These are phyloP conservation scores for Noccaea bulbosa DNA, from an alignment of 345 rosid genomes.

Conservation along the genomic window DNA sequence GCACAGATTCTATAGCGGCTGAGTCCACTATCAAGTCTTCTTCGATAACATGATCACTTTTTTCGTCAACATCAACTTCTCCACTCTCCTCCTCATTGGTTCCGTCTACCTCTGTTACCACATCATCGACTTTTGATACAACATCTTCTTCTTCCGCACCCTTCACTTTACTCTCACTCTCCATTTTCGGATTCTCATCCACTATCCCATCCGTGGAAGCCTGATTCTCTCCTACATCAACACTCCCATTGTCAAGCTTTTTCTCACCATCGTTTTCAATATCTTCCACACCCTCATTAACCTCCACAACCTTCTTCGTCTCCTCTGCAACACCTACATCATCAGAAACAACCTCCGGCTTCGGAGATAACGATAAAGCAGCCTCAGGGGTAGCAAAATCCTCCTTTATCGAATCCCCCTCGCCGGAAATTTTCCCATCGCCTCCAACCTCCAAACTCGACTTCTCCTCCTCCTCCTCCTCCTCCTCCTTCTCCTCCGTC, in stretches of 20 bases:
- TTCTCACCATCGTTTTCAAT: constrained; percentile 31
- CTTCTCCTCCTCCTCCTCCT: constrained; percentile 20
- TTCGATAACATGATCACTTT: constrained; percentile 27
- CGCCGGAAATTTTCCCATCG: constrained; percentile 17
- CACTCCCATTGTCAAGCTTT: constrained; percentile 41
- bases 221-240: constrained; percentile 47
- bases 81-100: constrained; percentile 1
- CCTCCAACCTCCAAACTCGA: constrained; percentile 30
- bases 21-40: constrained; percentile 40
- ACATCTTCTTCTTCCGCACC: constrained; percentile 40
- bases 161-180: constrained; percentile 36
- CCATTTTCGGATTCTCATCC: constrained; percentile 17
- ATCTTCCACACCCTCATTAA: constrained; percentile 35
- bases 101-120: constrained; percentile 39
- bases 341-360: constrained; percentile 40
- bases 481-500: constrained; percentile 21
- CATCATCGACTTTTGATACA: constrained; percentile 29
- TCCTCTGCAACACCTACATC: constrained; percentile 38
- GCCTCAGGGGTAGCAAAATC: constrained; percentile 26
- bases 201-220: constrained; percentile 31
- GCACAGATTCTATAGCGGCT: constrained; percentile 44
- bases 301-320: constrained; percentile 33
- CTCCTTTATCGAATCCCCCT: constrained; percentile 17
- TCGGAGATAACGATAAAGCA: constrained; percentile 36
- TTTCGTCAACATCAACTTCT: constrained; percentile 40